Conservation (phyloP, 352 stramenopile species). For the Peronospora farinosa region DNA sequence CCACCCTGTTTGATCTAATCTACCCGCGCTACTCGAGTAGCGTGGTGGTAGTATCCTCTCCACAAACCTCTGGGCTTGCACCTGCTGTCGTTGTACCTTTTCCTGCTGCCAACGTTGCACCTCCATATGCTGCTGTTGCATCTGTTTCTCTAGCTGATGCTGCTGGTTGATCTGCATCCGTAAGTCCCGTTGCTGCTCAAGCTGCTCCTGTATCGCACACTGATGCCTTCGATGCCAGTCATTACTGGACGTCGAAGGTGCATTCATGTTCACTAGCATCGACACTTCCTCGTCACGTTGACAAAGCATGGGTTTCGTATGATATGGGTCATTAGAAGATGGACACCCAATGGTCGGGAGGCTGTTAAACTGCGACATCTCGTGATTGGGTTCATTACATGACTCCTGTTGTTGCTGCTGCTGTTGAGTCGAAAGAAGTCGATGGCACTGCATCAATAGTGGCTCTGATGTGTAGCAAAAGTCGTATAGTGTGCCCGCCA, state of each 20-base stretch:
- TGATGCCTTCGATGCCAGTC: constrained; percentile 27
- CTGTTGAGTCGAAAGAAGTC: neutral
- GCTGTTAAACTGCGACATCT: constrained; percentile 4
- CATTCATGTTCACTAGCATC: constrained; percentile 9
- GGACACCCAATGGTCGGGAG: constrained; percentile 7
- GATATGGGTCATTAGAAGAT: constrained; percentile 3
- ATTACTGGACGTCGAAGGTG: constrained; percentile 10
- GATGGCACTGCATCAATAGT: constrained; percentile 4
- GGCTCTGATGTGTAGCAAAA: constrained; percentile 15
- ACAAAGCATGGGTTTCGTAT: constrained; percentile 5
- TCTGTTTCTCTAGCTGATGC: constrained; percentile 8
- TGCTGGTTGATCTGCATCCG: constrained; percentile 16
- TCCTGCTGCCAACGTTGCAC: constrained; percentile 18
- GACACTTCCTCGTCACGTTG: constrained; percentile 8
- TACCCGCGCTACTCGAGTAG: constrained; percentile 1
- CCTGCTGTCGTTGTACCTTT: constrained; percentile 9
- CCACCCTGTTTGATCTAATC: constrained; percentile 10
- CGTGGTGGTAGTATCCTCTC: constrained; percentile 11
- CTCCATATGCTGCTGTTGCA: constrained; percentile 12
- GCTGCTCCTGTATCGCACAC: constrained; percentile 16
- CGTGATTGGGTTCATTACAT: neutral
- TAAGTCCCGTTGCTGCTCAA: constrained; percentile 18
- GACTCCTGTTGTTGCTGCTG: neutral
- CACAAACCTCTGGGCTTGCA: constrained; percentile 10
- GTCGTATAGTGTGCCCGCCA: constrained; percentile 20